A percentile compares a stretch with the other conserved stretches of the same genome.
Evolutionary conservation across 805 yeast species (phyloP).

Genomic region (Kluyveromyces dobzhanskii): DNA sequence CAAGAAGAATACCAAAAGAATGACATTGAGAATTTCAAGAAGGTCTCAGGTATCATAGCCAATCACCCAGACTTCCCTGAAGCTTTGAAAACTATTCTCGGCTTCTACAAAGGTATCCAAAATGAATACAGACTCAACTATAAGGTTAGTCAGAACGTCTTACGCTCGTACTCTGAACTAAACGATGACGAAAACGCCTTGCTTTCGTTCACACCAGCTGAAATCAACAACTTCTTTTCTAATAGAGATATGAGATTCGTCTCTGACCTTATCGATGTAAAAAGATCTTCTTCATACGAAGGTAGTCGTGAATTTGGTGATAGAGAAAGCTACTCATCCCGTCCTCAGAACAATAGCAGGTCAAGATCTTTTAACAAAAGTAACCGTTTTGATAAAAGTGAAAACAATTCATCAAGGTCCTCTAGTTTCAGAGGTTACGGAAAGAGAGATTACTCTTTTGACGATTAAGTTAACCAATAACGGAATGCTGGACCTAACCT

Average conservation of each 20-base stretch:
- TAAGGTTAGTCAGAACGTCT: constrained; percentile 15
- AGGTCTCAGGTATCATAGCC: constrained; percentile 18
- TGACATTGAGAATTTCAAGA: constrained; percentile 25
- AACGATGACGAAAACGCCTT: constrained; percentile 17
- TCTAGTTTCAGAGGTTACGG: background rate
- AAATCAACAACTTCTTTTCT: constrained; percentile 7
- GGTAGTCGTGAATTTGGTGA: background rate
- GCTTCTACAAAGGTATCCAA: constrained; percentile 29
- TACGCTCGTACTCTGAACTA: constrained; percentile 19
- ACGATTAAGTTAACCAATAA: background rate
- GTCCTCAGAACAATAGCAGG: background rate
- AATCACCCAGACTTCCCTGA: constrained; percentile 25
- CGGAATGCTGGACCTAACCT: too few species aligned
- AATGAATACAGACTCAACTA: constrained; percentile 27
- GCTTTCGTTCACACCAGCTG: constrained; percentile 9
- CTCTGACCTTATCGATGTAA: background rate
- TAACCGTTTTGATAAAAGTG: constrained; percentile 2
- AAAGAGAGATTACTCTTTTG: background rate
- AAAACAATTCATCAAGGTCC: background rate
- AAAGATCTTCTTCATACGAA: background rate
- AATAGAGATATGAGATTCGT: constrained; percentile 6
- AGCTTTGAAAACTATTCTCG: constrained; percentile 30
- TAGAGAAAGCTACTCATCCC: background rate
- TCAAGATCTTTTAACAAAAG: background rate
- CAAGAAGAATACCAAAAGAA: constrained; percentile 32